Evolutionary conservation across 352 stramenopile species (phyloP).

Genomic region (Phytophthora sp.): DNA sequence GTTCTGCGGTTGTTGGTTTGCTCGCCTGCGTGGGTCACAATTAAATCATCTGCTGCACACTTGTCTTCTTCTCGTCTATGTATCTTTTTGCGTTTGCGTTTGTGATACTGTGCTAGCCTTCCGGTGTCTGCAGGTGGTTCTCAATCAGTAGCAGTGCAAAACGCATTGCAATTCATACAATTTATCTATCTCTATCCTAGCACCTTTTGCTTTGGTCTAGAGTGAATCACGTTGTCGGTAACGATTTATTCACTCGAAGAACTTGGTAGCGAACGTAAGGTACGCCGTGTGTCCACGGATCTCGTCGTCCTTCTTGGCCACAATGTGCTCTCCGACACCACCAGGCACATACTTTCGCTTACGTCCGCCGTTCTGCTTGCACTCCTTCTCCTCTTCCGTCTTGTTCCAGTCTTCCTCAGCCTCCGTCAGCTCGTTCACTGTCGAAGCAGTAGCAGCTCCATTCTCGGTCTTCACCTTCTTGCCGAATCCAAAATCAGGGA

Average conservation of each 20-base stretch:
- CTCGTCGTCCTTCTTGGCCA: conserved; percentile 87
- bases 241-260: conserved; percentile 52
- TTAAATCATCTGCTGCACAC: too few species aligned
- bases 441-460: conserved; percentile 5
- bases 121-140: too few species aligned
- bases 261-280: conserved; percentile 88
- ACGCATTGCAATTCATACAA: too few species aligned
- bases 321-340: conserved; percentile 60
- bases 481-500: conserved; percentile 73
- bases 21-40: too few species aligned
- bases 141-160: too few species aligned
- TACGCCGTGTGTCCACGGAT: conserved; percentile 89
- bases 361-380: conserved; percentile 40
- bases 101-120: too few species aligned
- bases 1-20: too few species aligned
- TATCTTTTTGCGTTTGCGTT: too few species aligned
- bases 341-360: conserved; percentile 65
- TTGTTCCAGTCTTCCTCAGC: conserved; percentile 4
- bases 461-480: conserved; percentile 34
- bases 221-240: not conserved
- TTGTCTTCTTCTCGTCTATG: too few species aligned
- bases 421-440: conserved; percentile 2
- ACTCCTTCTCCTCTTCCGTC: conserved; percentile 36
- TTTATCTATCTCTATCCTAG: conserved; percentile 38
- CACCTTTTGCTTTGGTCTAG: not conserved